Conservation (phyloP, 2,329 filamentous ascomycete species). For the Penicillium sp. region DNA sequence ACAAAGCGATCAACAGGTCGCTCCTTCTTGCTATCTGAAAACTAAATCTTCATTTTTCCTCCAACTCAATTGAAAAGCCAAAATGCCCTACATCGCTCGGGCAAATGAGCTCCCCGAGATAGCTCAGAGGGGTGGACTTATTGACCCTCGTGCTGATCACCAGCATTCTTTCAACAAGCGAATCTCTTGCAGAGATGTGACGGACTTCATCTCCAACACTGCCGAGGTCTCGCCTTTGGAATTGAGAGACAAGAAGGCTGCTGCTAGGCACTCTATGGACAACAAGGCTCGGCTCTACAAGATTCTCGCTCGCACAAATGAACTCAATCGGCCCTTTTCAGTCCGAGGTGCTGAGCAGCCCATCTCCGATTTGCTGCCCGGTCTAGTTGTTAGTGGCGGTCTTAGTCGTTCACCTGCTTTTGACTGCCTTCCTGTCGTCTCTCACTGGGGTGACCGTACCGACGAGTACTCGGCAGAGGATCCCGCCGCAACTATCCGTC, state of each 20-base stretch:
- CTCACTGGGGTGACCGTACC: constrained; percentile 17
- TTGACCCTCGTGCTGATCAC: constrained; percentile 18
- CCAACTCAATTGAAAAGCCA: neutral
- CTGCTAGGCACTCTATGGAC: constrained; percentile 8
- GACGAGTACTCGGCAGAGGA: constrained; percentile 13
- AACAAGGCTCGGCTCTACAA: constrained; percentile 10
- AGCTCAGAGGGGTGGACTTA: constrained; percentile 9
- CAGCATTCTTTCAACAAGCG: constrained; percentile 16
- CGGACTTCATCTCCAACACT: constrained; percentile 18
- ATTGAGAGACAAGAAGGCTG: constrained; percentile 10
- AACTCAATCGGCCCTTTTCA: constrained; percentile 6
- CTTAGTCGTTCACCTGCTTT: constrained; percentile 20
- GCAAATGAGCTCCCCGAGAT: constrained; percentile 13
- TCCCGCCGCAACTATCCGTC: constrained; percentile 12
- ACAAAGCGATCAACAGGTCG: constrained; percentile 3
- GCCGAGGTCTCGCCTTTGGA: constrained; percentile 8
- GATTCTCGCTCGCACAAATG: constrained; percentile 13
- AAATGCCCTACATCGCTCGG: constrained; percentile 16
- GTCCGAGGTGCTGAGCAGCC: constrained; percentile 4
- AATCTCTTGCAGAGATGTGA: constrained; percentile 15
- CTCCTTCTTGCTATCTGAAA: neutral
- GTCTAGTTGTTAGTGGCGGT: constrained; percentile 13
- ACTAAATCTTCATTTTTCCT: neutral
- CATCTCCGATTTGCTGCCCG: constrained; percentile 16
- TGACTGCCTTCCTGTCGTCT: constrained; percentile 13